phyloP scores from a whole-genome alignment of 2,329 filamentous ascomycete species.

The Pochonia chlamydosporia region DNA sequence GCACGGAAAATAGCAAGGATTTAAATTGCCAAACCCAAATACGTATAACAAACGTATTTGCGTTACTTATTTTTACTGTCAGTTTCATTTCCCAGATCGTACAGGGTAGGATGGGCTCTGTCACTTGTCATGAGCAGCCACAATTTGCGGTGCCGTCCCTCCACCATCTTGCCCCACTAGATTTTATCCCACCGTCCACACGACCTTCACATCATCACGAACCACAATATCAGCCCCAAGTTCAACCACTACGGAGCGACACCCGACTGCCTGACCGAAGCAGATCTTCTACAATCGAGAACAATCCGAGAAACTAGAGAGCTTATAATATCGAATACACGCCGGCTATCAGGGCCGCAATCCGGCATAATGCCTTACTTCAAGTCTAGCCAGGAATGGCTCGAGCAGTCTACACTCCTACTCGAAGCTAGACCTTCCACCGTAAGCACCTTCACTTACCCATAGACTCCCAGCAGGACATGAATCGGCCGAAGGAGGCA shows the following conservation, averaged over 20 bases:
- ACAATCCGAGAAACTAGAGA: neutral
- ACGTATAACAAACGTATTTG: too few species aligned
- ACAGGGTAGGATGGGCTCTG: too few species aligned
- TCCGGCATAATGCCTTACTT: slow-evolving; percentile 68
- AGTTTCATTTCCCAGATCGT: too few species aligned
- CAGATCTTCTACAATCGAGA: neutral
- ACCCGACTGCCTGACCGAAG: neutral
- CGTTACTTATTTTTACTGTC: too few species aligned
- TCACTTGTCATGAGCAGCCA: too few species aligned
- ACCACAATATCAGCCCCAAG: neutral
- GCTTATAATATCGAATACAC: neutral
- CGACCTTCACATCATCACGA: neutral
- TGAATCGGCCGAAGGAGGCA: too few species aligned
- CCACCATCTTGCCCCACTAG: neutral
- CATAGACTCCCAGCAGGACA: too few species aligned
- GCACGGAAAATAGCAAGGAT: too few species aligned
- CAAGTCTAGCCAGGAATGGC: slow-evolving; percentile 81
- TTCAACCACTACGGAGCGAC: neutral
- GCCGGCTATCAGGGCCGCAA: neutral
- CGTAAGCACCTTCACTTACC: slow-evolving; percentile 44
- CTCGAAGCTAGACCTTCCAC: slow-evolving; percentile 80
- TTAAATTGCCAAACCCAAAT: too few species aligned
- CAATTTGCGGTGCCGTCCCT: neutral
- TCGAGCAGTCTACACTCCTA: slow-evolving; percentile 78
- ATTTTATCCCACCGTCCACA: neutral